A percentile compares a stretch with the other conserved stretches of the same genome.
These are phyloP conservation scores for Cryptococcus sp. DNA, from an alignment of 1,284 basidiomycete genomes.

Conservation along the genomic window DNA sequence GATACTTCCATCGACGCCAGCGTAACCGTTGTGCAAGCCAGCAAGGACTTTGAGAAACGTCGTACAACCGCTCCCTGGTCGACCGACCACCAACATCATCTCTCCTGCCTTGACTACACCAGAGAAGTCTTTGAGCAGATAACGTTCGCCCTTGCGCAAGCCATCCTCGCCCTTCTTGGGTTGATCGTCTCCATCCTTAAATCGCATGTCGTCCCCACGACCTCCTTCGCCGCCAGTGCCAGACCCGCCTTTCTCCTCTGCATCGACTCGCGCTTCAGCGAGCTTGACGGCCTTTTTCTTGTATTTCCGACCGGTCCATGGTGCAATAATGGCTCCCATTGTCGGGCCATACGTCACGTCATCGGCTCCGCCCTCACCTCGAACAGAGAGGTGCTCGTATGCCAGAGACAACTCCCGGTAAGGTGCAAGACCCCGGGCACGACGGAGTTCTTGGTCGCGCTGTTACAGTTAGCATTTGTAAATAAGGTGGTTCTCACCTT, in stretches of 20 bases:
- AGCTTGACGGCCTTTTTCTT: constrained; percentile 38
- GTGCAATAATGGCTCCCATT: constrained; percentile 38
- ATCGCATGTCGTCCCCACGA: constrained; percentile 25
- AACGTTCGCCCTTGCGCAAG: constrained; percentile 42
- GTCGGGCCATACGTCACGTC: constrained; percentile 44
- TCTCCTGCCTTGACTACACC: constrained; percentile 47
- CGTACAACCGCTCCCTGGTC: constrained; percentile 55
- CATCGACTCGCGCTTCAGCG: constrained; percentile 21
- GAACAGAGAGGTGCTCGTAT: constrained; percentile 39
- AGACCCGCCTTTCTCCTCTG: constrained; percentile 16
- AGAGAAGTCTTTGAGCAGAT: constrained; percentile 42
- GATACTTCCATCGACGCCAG: constrained; percentile 54
- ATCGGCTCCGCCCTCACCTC: constrained; percentile 41
- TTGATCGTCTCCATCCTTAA: constrained; percentile 19
- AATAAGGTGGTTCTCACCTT: constrained; percentile 12
- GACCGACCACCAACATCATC: constrained; percentile 52
- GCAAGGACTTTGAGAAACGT: constrained; percentile 56
- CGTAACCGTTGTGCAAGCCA: constrained; percentile 52
- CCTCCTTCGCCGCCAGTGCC: constrained; percentile 5
- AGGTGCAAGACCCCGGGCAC: constrained; percentile 20
- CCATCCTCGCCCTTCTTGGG: constrained; percentile 31
- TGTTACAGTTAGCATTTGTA: constrained; percentile 1
- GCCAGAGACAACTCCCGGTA: constrained; percentile 32
- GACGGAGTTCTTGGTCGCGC: constrained; percentile 28
- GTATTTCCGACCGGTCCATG: constrained; percentile 36